Evolutionary conservation across 768 basidiomycete species (phyloP), one percentile per base, ranked within the genome.

Genomic region (Boletus fagicola): DNA sequence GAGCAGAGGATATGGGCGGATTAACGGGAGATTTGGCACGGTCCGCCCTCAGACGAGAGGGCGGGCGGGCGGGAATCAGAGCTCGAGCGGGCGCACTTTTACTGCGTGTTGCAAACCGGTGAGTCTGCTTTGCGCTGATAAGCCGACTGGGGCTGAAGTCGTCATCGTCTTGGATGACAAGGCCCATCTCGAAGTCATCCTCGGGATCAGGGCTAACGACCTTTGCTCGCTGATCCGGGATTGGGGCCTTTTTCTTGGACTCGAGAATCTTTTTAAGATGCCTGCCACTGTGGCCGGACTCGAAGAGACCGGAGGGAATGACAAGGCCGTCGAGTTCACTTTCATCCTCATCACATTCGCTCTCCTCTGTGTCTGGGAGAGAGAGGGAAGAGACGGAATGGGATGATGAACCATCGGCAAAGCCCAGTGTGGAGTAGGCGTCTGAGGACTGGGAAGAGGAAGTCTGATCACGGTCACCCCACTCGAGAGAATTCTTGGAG

Each of bases 361-460:
- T 90, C 10, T 85, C 85, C 66, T 91, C 90, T 0, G 87, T 83
- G 54, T 84, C 85, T 3, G 87, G 86, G 26, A 86, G 74, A 38
- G 85, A 87, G 44, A 74, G 51, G 10, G 87, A 88, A 3, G 84
- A 83, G 0, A 82, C 81, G 39, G 87, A 89, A 57, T 84, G 86
- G 28, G 88, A 89, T 13, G 88, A 91, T 3, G 84, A 87, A 20
- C 80, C 81, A 61, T 86, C 85, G 42, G 84, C 83, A 61, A 92
- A 87, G 49, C 90, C 87, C 36, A 93, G 80, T 22, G 85, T 81
- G 40, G 91, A 92, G 64, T 90, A 92, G 10, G 88, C 83, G 69
- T 93, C 92, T 24, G 91, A 93, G n/a, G 90, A 92, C 66, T 90
- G 88, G 15, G 90, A 90, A 7, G 90, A 90, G 5, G 82, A 84